Base-by-base conservation (phyloP, 2,329 filamentous ascomycete species). In the Sarocladiaceae sp. region DNA sequence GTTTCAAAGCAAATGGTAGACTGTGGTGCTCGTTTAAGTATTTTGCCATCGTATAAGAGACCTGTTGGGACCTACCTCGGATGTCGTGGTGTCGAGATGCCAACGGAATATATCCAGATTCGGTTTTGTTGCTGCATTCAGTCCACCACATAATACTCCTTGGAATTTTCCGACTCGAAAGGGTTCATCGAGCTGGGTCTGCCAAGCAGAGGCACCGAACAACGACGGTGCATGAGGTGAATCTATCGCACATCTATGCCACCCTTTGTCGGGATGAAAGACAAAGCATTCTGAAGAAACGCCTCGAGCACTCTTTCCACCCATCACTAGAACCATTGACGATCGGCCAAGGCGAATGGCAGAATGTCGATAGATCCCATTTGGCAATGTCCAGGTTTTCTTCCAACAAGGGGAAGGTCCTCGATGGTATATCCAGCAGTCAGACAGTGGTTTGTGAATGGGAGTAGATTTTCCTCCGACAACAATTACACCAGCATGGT, bases 311-410 rank as follows among this genome's bases (percentile, higher is more conserved):
- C 70, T 74, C 64, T 80, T 86, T 0, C 87, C 87, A 17, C 86
- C 86, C 50, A 81, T 71, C 2, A 88, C 65, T 17, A 91, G 70
- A 1, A 78, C 76, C 51, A 73, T 68, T 54, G 64, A 75, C 4
- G 81, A 80, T 35, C 60, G 54, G 1, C 70, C 71, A 1, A 86
- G 60, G 25, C 69, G 67, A 12, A 83, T 73, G 26, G 85, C 79
- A 53, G 82, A 81, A 62, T 97, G 93, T 50, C 93, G 78, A 67
- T 88, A 96, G 22, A 91, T 74, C 10, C 86, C 78, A n/a, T 73
- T 61, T 0, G 86, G 85, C n/a, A 96, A 73, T 59, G 82, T 77
- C 54, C 85, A 75, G 13, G 82, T 77, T 56, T 74, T 76, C 53
- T 76, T 74, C 90, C 90, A 96, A 13, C 61, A 65, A 39, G 66